Evolutionary conservation across 108 stramenopile genomes (phyloP).

Genomic region (Ochromonas danica): DNA sequence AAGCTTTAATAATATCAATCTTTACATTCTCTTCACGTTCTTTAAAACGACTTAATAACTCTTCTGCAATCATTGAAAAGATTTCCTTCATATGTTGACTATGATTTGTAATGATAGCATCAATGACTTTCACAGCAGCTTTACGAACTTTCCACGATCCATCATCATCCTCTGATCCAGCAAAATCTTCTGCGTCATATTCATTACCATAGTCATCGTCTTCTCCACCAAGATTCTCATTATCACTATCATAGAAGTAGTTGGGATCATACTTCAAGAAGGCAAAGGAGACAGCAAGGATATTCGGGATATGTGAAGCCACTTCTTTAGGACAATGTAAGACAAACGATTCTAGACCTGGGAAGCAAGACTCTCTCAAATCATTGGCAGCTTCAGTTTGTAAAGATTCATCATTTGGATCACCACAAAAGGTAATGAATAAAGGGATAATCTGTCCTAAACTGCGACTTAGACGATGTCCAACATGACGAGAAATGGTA

Average conservation of each 20-base stretch:
- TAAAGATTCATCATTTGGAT: slow-evolving; percentile 63
- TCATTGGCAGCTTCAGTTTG: slow-evolving; percentile 71
- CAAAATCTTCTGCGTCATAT: slow-evolving; percentile 55
- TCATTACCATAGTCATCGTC: slow-evolving; percentile 60
- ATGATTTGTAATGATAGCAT: slow-evolving; percentile 46
- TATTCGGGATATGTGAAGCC: slow-evolving; percentile 69
- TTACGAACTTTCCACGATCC: slow-evolving; percentile 94
- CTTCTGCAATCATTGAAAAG: slow-evolving; percentile 61
- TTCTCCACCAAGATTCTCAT: slow-evolving; percentile 57
- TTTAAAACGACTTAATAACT: slow-evolving; percentile 81
- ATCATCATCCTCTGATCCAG: slow-evolving; percentile 85
- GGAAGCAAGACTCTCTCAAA: slow-evolving; percentile 91
- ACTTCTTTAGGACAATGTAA: slow-evolving; percentile 87
- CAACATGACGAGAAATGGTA: slow-evolving; percentile 63
- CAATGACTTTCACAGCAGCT: slow-evolving; percentile 53
- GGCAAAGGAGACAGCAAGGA: slow-evolving; percentile 60
- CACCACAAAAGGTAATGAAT: slow-evolving; percentile 80
- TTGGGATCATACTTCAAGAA: slow-evolving; percentile 96
- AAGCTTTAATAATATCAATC: slow-evolving; percentile 82
- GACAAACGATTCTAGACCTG: slow-evolving; percentile 90
- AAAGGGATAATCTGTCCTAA: slow-evolving; percentile 89
- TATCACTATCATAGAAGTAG: slow-evolving; percentile 85
- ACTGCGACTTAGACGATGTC: slow-evolving; percentile 64
- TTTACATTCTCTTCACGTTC: slow-evolving; percentile 98
- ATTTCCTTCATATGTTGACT: slow-evolving; percentile 45